Evolutionary conservation across 225 moss, liverwort and hornwort genomes (phyloP).

Genomic region (Straminergon stramineum): DNA sequence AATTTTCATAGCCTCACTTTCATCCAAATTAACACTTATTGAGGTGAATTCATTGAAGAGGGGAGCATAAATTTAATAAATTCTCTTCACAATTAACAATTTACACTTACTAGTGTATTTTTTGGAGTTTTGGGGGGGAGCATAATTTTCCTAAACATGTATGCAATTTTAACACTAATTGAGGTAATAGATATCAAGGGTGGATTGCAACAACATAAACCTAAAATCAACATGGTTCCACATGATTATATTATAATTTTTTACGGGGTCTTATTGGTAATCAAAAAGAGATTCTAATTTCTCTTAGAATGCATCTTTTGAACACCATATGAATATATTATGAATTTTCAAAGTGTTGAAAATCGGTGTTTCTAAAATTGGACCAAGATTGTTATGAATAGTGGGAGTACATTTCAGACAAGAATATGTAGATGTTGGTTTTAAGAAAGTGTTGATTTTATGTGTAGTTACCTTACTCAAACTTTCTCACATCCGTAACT

Average conservation of each 20-base stretch:
- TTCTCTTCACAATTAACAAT: no score
- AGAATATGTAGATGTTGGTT: background rate
- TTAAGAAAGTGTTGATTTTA: background rate
- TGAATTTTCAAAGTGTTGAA: background rate
- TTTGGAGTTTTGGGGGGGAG: no score
- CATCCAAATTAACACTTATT: no score
- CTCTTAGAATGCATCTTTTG: rapidly evolving
- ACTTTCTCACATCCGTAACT: background rate
- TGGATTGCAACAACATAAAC: no score
- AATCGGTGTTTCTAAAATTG: rapidly evolving
- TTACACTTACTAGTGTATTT: no score
- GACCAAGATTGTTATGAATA: background rate
- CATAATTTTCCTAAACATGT: no score
- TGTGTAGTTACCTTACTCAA: background rate
- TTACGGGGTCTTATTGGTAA: background rate
- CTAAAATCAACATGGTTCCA: background rate
- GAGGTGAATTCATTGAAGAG: no score
- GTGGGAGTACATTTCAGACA: background rate
- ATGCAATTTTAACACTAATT: no score
- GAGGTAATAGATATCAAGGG: no score
- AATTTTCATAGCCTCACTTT: no score
- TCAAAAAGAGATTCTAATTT: background rate
- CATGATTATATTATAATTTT: background rate
- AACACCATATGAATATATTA: background rate
- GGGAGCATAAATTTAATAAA: no score